Base-by-base conservation (phyloP, 768 basidiomycete species). In the Tricholoma flavovirens region DNA sequence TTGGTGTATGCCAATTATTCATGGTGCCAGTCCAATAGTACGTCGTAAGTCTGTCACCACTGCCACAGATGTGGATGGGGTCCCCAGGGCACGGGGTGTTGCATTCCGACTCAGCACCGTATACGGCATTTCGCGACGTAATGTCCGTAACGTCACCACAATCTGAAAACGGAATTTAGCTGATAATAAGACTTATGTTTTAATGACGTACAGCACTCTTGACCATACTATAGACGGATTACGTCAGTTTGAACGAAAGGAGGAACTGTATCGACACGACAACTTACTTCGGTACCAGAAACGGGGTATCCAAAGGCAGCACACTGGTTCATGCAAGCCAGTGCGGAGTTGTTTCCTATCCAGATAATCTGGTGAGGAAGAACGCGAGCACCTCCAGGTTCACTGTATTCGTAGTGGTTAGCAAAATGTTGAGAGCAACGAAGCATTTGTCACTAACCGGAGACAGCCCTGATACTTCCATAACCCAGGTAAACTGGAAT, bases 381-480 rank as follows among this genome's bases (percentile, higher is more conserved):
- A 19, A 83, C 72, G 38, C 79, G 77, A 14, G 55, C 58, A 6
- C 66, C 66, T 21, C 71, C 67, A 6, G 66, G 69, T 64, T 88
- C 87, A 32, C 87, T 88, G 58, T 8, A 14, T 5, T 17, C 54
- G 32, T 15, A 52, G 33, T 12, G 19, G 24, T 15, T 8, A 4
- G 7, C 8, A 15, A 15, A 29, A 4, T 24, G 2, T 30, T 5
- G 38, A 1, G 8, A 50, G 24, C 3, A 19, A 17, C 9, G 3
- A 30, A 17, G 17, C 8, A 11, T 8, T 30, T 22, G 17, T 19
- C 5, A 67, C 82, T 54, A 60, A 88, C 87, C 75, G 62, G 43
- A 89, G 72, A 63, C 89, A 92, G 10, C 86, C 87, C 24, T 81
- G 69, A 67, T 88, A 90, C 26, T 64, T 29, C 82, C 82, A 92